Evolutionary conservation across 768 basidiomycete species (phyloP), one percentile per base, ranked within the genome.

Genomic region (Boletus sp.): DNA sequence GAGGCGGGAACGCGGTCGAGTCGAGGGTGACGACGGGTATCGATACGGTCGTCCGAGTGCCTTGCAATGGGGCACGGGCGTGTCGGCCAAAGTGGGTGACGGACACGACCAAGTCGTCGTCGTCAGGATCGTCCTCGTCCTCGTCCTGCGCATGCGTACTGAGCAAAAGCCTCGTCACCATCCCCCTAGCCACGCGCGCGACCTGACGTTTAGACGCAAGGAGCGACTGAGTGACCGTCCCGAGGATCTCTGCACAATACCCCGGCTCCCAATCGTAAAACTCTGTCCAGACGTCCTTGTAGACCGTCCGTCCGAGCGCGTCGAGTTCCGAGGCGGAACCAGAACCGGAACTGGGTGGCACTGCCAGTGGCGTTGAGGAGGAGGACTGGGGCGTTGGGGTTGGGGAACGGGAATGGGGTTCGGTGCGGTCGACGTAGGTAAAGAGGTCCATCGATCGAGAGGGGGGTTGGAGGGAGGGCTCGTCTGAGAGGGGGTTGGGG

Each of bases 201-300:
- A 60, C 55, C 2, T 64, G 44, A 6, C 41, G 57, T 33, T 54
- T 56, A 54, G 58, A 42, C 3, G 52, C 61, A 2, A 53, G 14
- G 24, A 57, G 15, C 2, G 58, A 15, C 11, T 71, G 60, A 12
- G 63, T 48, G 8, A 49, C 36, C 8, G 58, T 54, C 4, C n/a
- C 47, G 45, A 76, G 60, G 7, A 67, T 59, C 1, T 67, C 61
- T n/a, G 37, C 28, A 51, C 72, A 77, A 8, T 73, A 59, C 0
- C 51, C 55, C 2, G 65, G 62, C 55, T 82, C 80, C 77, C 78
- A 80, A n/a, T 53, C 52, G 47, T 82, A 81, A 61, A 81, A 83
- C 8, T 76, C 74, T 4, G 63, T 42, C 81, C 82, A 83, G 30
- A 77, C 68, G 1, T 61, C 57, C 35, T 65, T 61, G 60, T 78